phyloP scores from a whole-genome alignment of 805 yeast genomes.

The Myxozyma mucilagina region DNA sequence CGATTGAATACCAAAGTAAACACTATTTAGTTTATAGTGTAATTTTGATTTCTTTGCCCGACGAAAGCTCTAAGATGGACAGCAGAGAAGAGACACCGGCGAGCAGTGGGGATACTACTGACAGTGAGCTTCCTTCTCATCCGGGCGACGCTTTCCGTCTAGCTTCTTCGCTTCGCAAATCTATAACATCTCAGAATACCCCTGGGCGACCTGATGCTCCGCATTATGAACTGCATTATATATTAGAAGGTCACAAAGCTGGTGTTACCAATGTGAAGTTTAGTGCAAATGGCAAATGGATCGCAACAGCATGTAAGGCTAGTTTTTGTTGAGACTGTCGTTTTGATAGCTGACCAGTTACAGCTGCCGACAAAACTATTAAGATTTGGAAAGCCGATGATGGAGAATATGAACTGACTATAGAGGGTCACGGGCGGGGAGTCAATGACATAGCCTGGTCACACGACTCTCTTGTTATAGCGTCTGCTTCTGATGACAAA shows the following conservation, averaged over 20 bases:
- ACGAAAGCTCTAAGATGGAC: conserved; percentile 4
- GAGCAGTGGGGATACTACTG: conserved; percentile 25
- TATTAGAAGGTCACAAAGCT: conserved; percentile 23
- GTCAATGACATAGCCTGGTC: conserved; percentile 77
- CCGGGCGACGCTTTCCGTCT: conserved; percentile 11
- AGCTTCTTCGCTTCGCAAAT: neutral
- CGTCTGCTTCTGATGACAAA: conserved; percentile 84
- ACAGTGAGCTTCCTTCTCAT: conserved; percentile 23
- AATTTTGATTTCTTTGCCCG: neutral
- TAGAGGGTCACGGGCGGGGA: conserved; percentile 65
- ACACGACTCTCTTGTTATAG: conserved; percentile 69
- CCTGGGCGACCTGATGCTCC: conserved; percentile 3
- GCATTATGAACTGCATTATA: conserved; percentile 2
- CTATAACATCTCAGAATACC: neutral
- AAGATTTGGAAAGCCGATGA: conserved; percentile 54
- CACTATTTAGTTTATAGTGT: neutral
- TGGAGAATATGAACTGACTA: conserved; percentile 42
- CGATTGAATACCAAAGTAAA: neutral
- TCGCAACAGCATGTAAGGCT: conserved; percentile 29
- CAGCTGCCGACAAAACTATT: conserved; percentile 51
- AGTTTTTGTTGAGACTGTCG: neutral
- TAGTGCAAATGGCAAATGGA: conserved; percentile 25
- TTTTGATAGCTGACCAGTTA: too few species aligned
- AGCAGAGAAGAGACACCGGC: conserved; percentile 1
- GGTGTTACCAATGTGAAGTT: conserved; percentile 23